Base-by-base conservation (phyloP, 805 yeast species). In the Saccharomycopsis sp. region DNA sequence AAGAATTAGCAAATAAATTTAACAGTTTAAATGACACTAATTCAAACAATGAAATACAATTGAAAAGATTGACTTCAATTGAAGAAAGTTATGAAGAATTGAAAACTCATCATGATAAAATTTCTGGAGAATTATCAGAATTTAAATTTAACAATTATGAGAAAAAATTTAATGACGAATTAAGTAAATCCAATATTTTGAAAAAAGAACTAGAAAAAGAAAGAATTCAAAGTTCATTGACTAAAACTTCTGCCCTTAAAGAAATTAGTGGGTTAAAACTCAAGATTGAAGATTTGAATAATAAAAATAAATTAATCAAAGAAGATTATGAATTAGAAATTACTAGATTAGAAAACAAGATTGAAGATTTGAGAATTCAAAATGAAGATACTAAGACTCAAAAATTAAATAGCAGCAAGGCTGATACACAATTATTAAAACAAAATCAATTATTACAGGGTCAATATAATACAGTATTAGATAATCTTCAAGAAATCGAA, bases 401-500 rank as follows among this genome's bases (percentile, higher is more conserved):
- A 7, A 47, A 38, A 16, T 16, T 19, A 14, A 26, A 4, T 26
- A 16, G 16, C 39, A 16, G 16, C 39, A 19, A 33, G 28, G 17
- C 42, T 22, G 32, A 37, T 21, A 26, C 21, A 5, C 11, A 68
- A 51, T 51, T 73, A 21, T 53, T 66, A 5, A 65, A 68, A 27
- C 71, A 74, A 33, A 78, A 80, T 52, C 76, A 72, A 36, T 63
- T 71, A 13, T 56, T 85, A 17, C 88, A 83, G 55, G 65, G 75
- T 2, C 93, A 88, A 59, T 81, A 85, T 52, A 73, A 84, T 5
- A 72, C 79, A 13, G 83, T 90, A 0, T 81, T 81, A 45, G 86
- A 81, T 51, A 85, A 82, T 59, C 86, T 96, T 95, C 80, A 82
- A 45, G 66, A 78, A 16, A 79, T 87, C 35, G 97, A 93, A 60